Base-by-base conservation (phyloP, 1,284 basidiomycete genomes). In the Cutaneotrichosporon cavernicola region DNA sequence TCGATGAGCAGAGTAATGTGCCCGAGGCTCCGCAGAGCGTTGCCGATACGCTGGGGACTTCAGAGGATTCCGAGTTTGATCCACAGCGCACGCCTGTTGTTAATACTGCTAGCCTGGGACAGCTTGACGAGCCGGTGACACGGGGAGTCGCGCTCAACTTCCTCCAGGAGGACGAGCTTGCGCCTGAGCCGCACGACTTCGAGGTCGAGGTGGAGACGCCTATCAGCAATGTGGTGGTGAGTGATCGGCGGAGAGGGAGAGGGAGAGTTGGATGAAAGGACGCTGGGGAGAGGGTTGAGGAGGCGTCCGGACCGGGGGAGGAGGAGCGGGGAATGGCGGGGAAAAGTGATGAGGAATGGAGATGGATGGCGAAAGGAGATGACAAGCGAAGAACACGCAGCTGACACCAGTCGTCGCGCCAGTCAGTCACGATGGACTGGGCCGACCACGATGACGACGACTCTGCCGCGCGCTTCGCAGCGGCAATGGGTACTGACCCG, bases 91-190 rank as follows among this genome's bases (percentile, higher is more conserved):
- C 64, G 5, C 62, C 65, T 18, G 47, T 60, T 18, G 60, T 50
- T 14, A 32, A 21, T 26, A 40, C 38, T 8, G 47, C 47, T 14
- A 30, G 34, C 8, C 32, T 52, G 57, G 53, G 60, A 53, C 30
- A 36, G 31, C 49, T 62, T n/a, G 65, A 66, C 32, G 61, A 51
- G 21, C 50, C 65, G 30, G 4, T 52, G 6, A 13, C 51, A 5
- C 61, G 64, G 18, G 64, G 63, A 26, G 68, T 68, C 16, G 63
- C 69, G 1, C 66, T 79, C 65, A 77, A 76, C 67, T 79, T 79
- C 64, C 62, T 79, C 58, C 77, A 79, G 65, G 75, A 73, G 57
- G 76, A 77, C 68, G 77, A 79, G 71, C 64, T 79, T 51, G 70
- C 66, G 32, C 22, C 53, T 21, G 38, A 53, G 51, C 62, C 34